These are phyloP conservation scores for Rhexocercosporidium sp. DNA, from an alignment of 2,329 filamentous ascomycete genomes.

Conservation along the genomic window DNA sequence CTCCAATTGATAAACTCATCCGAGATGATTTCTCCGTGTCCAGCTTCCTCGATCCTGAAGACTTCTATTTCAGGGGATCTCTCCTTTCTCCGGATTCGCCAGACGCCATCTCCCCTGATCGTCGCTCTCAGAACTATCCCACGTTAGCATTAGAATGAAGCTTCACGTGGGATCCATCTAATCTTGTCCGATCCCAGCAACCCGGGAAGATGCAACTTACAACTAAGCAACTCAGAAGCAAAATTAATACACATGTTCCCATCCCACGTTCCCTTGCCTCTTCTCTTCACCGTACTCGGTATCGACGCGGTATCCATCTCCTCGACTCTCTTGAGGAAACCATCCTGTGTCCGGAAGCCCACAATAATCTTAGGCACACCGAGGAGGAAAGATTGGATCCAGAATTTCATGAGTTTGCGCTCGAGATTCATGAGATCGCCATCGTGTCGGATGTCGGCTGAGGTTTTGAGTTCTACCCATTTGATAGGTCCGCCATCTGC, in stretches of 20 bases:
- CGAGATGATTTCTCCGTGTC: slow-evolving; percentile 77
- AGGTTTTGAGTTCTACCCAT: slow-evolving; percentile 96
- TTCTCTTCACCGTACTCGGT: slow-evolving; percentile 73
- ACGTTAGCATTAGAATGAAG: slow-evolving; percentile 25
- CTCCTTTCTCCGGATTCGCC: slow-evolving; percentile 74
- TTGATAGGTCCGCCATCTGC: slow-evolving; percentile 69
- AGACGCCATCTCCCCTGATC: slow-evolving; percentile 72
- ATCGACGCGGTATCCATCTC: slow-evolving; percentile 82
- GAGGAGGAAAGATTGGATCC: slow-evolving; percentile 94
- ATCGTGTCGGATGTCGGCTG: slow-evolving; percentile 70
- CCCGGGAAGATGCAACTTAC: slow-evolving; percentile 52
- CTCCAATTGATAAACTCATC: slow-evolving; percentile 79
- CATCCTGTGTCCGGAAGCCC: slow-evolving; percentile 78
- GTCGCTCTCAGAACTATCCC: slow-evolving; percentile 64
- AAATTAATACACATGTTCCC: slow-evolving; percentile 95
- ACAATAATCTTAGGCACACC: slow-evolving; percentile 92
- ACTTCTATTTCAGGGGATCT: slow-evolving; percentile 73
- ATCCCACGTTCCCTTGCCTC: slow-evolving; percentile 76
- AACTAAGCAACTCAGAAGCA: slow-evolving; percentile 76
- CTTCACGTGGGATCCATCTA: background rate
- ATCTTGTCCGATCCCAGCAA: no score
- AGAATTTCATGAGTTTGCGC: slow-evolving; percentile 91
- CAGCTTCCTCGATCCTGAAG: slow-evolving; percentile 73
- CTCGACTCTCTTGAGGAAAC: slow-evolving; percentile 73
- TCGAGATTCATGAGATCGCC: slow-evolving; percentile 79